Base-by-base conservation (phyloP, 2,329 filamentous ascomycete genomes). In the Magnaporthales sp. region DNA sequence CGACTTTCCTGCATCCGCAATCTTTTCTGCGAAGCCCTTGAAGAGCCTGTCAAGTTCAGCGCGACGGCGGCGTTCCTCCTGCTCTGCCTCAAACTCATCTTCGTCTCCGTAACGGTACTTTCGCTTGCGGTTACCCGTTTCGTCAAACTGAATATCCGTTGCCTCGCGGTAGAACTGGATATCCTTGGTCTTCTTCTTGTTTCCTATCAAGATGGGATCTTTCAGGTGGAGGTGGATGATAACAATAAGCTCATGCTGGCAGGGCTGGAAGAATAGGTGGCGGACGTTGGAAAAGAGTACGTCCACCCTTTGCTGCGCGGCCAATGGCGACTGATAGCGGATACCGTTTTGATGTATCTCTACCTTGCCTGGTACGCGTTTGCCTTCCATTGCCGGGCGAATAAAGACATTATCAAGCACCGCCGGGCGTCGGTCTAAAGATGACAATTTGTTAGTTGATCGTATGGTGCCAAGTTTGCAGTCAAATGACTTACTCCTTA, bases 281-380 rank as follows among this genome's bases (percentile, higher is more conserved):
- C 96, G 96, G 76, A 99, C 92, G 80, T 99, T 99, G 80, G 92
- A 96, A 83, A 99, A 99, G 1, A 99, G 85, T 66, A 99, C 89
- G 73, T 99, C 95, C 63, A 99, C 92, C 72, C 90, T 87, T 72
- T 95, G 91, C 71, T 92, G 90, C 26, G 88, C 88, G 76, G 90
- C 89, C 70, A 96, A 81, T 66, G 91, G 87, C 65, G 92, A 91
- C 80, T 94, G 84, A 77, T 99, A 99, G 68, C 95, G 91, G 67
- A 99, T 91, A 93, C 95, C 95, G 73, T 99, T 99, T 74, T 98
- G 93, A 78, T 99, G 95, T 64, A 99, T 97, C 78, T 98, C 94
- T 54, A 99, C 89, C 75, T 95, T 93, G 74, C 95, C 95, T 61
- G 95, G 91, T 31, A 99, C 92, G 73, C 95, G 92, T 80, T 99